A percentile compares a stretch with the other conserved stretches of the same genome.
phyloP scores from a whole-genome alignment of 2,329 filamentous ascomycete species.

The Colletotrichum chrysophilum region DNA sequence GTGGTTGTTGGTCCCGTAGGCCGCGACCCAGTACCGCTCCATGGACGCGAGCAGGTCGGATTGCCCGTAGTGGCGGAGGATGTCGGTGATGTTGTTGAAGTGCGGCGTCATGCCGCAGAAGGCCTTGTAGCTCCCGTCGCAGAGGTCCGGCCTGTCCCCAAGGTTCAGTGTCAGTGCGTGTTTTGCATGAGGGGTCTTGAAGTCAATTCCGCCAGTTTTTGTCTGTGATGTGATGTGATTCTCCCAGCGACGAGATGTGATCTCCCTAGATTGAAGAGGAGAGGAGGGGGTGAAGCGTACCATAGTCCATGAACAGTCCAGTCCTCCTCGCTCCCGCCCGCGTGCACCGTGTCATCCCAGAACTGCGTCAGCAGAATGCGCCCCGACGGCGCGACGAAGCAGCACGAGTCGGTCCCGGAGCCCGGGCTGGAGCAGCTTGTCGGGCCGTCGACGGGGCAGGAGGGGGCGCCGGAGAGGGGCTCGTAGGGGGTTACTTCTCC shows the following conservation, averaged over 20 bases:
- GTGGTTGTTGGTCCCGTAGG: conserved; percentile 42
- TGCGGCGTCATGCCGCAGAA: conserved; percentile 47
- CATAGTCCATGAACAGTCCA: conserved; percentile 52
- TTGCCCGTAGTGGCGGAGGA: conserved; percentile 44
- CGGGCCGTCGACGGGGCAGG: conserved; percentile 46
- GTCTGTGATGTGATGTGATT: not conserved
- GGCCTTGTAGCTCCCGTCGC: conserved; percentile 47
- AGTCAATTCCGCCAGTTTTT: not conserved
- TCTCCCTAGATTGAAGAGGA: too few relatives aligned
- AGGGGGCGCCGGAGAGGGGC: conserved; percentile 38
- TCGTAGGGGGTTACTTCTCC: conserved; percentile 34
- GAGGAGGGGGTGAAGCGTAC: conserved; percentile 24
- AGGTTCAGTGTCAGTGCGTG: not conserved
- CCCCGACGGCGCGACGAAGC: conserved; percentile 46
- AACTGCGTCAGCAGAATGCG: conserved; percentile 47
- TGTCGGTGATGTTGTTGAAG: conserved; percentile 46
- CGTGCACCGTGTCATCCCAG: conserved; percentile 46
- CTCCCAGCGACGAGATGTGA: rapidly evolving
- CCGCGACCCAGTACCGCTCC: conserved; percentile 49
- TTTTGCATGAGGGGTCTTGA: not conserved
- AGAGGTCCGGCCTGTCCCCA: conserved; percentile 44
- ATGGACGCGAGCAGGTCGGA: conserved; percentile 42
- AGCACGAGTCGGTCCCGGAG: conserved; percentile 42
- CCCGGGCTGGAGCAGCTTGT: conserved; percentile 43
- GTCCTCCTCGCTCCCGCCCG: conserved; percentile 44